Percentiles rank a stretch among this genome's conserved stretches.
Evolutionary conservation across 768 basidiomycete species (phyloP).

Genomic region (Fomitopsis pulvina): DNA sequence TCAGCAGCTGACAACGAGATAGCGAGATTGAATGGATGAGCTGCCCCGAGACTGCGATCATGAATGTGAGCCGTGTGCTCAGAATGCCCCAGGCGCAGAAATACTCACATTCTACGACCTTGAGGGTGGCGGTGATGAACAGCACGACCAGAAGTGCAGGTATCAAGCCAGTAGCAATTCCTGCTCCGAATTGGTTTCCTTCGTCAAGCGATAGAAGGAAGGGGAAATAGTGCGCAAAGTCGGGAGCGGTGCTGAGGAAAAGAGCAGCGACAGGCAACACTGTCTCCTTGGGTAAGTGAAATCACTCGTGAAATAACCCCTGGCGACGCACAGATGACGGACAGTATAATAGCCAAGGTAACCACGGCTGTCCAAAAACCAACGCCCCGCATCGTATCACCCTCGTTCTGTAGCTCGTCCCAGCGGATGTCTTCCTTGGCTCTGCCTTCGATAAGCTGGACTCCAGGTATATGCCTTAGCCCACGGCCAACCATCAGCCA

Average conservation of each 20-base stretch:
- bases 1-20: slow-evolving; percentile 51
- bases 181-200: slow-evolving; percentile 46
- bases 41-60: slow-evolving; percentile 39
- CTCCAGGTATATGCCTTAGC: slow-evolving; percentile 51
- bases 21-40: slow-evolving; percentile 55
- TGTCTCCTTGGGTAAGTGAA: no score
- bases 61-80: not conserved
- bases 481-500: slow-evolving; percentile 76
- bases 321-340: slow-evolving; percentile 48
- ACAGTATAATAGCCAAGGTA: slow-evolving; percentile 45
- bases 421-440: slow-evolving; percentile 82
- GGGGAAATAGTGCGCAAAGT: slow-evolving; percentile 63
- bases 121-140: slow-evolving; percentile 50
- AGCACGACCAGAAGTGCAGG: slow-evolving; percentile 57
- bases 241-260: slow-evolving; percentile 60
- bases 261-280: slow-evolving; percentile 70
- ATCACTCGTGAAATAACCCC: not conserved
- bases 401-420: slow-evolving; percentile 64
- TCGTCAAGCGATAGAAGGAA: slow-evolving; percentile 52
- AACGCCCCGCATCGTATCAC: slow-evolving; percentile 35
- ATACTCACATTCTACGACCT: slow-evolving; percentile 51
- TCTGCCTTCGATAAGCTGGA: slow-evolving; percentile 69
- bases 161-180: slow-evolving; percentile 60
- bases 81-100: slow-evolving; percentile 6
- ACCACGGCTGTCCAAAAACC: slow-evolving; percentile 55